These are phyloP conservation scores for Pseudophaeomoniella oleicola DNA, from an alignment of 2,329 filamentous ascomycete genomes.

Conservation along the genomic window DNA sequence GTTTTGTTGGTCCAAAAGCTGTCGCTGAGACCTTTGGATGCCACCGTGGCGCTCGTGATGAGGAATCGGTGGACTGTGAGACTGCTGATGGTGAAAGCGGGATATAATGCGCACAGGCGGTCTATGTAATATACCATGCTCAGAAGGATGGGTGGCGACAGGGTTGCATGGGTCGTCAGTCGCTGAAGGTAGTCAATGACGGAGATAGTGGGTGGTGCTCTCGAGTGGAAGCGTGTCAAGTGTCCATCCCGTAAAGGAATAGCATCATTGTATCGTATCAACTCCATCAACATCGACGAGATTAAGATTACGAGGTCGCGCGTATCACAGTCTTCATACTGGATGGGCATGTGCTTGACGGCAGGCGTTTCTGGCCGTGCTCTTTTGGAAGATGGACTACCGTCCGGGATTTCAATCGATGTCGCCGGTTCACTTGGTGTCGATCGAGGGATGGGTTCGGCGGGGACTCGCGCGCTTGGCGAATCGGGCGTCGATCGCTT, in stretches of 20 bases:
- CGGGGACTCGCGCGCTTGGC: conserved; percentile 2
- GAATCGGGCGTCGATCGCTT: conserved; percentile 10
- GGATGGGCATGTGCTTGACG: conserved; percentile 42
- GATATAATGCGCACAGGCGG: conserved; percentile 78
- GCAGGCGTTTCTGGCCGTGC: conserved; percentile 28
- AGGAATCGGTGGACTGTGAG: conserved; percentile 94
- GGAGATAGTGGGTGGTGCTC: conserved; percentile 79
- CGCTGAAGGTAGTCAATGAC: conserved; percentile 88
- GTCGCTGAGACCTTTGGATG: conserved; percentile 88
- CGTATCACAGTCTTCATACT: conserved; percentile 68
- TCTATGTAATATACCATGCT: conserved; percentile 99
- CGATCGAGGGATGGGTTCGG: conserved; percentile 14
- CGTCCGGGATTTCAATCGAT: conserved; percentile 6
- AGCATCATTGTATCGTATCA: conserved; percentile 84
- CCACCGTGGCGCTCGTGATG: conserved; percentile 89
- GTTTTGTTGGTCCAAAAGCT: conserved; percentile 98
- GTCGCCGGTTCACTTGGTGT: conserved; percentile 13
- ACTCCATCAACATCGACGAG: conserved; percentile 85
- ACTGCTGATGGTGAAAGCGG: conserved; percentile 90
- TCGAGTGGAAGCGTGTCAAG: conserved; percentile 87
- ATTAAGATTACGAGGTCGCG: conserved; percentile 85
- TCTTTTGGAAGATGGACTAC: conserved; percentile 28
- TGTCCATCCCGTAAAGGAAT: conserved; percentile 73
- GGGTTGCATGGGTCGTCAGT: conserved; percentile 81
- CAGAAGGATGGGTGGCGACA: conserved; percentile 84